Evolutionary conservation across 2,329 filamentous ascomycete species (phyloP), one percentile per base, ranked within the genome.

Genomic region (Fusarium citri): DNA sequence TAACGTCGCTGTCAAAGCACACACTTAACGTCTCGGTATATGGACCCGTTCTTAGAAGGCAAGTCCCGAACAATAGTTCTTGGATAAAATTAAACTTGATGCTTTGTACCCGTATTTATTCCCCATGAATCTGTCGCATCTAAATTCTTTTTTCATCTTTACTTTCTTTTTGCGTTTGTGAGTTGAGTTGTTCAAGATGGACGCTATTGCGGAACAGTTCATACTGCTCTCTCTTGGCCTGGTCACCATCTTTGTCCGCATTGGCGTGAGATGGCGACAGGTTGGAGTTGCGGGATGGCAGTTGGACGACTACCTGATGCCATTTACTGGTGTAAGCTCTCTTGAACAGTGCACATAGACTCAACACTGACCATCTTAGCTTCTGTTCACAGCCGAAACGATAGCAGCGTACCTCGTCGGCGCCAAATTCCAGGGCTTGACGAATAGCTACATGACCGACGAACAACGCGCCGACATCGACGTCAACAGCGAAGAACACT

Each of bases 271-370:
- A 56, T 68, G 60, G 42, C 57, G 67, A 37, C 64, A 68, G 41
- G 61, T 72, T 49, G 70, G 70, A 0, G 48, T 63, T 10, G 26
- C 50, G 2, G 61, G 55, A 40, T 72, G 67, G 69, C 67, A 72
- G 4, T 22, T 72, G 18, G 70, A 72, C 6, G 70, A 73, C 47
- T 73, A 72, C 18, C 28, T 72, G 42, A 72, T 72, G 70, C 70
- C 70, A 3, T 37, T 72, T 25, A 73, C 70, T 25, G 70, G 70
- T 55, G 70, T 73, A 46, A 71, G 70, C 43, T 40, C 6, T 41
- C 30, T 7, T 30, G 28, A 14, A 30, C 28, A 30, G 28, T 30
- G 28, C 28, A 30, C 28, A 12, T 6, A 30, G 12, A 9, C 20
- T 9, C 3, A 22, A n/a, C n/a, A 30, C 42, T 59, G 10, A 69